These are phyloP conservation scores for Cutaneotrichosporon daszewskae DNA, from an alignment of 1,284 basidiomycete genomes.

Conservation along the genomic window DNA sequence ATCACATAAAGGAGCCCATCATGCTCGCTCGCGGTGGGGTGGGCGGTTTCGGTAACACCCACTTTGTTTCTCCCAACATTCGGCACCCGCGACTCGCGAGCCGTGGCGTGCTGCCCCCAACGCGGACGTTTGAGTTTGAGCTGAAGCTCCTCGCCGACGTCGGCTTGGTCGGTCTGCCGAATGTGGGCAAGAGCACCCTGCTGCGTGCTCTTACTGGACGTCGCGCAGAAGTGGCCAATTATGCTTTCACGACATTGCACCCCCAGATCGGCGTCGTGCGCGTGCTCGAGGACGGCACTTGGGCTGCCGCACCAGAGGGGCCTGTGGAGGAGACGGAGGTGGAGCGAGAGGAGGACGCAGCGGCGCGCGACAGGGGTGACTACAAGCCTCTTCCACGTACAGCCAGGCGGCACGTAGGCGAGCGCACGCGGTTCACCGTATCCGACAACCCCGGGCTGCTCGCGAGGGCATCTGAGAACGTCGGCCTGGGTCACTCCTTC, in stretches of 20 bases:
- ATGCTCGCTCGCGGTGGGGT: slow-evolving; percentile 71
- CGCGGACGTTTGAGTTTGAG: slow-evolving; percentile 78
- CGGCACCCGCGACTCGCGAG: slow-evolving; percentile 76
- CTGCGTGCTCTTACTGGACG: slow-evolving; percentile 83
- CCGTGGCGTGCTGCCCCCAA: slow-evolving; percentile 73
- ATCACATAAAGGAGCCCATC: slow-evolving; percentile 54
- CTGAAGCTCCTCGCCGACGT: slow-evolving; percentile 92
- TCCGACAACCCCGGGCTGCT: slow-evolving; percentile 97
- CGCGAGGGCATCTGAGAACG: slow-evolving; percentile 73
- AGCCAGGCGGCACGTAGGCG: slow-evolving; percentile 32
- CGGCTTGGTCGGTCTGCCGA: slow-evolving; percentile 88
- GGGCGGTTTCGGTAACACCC: slow-evolving; percentile 86
- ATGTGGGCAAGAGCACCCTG: slow-evolving; percentile 75
- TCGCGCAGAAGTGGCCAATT: slow-evolving; percentile 80
- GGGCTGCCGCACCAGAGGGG: slow-evolving; percentile 50
- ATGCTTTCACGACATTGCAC: slow-evolving; percentile 92
- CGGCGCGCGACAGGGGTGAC: slow-evolving; percentile 27
- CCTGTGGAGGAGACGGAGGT: slow-evolving; percentile 66
- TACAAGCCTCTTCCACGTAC: slow-evolving; percentile 23
- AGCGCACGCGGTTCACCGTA: slow-evolving; percentile 81
- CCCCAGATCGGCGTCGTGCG: slow-evolving; percentile 91
- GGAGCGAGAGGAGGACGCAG: slow-evolving; percentile 55
- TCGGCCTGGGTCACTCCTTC: slow-evolving; percentile 91
- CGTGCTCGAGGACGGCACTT: slow-evolving; percentile 72
- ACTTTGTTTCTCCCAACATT: slow-evolving; percentile 54